Evolutionary conservation across 169 alveolate species (phyloP).

Genomic region (Eimeria praecox): DNA sequence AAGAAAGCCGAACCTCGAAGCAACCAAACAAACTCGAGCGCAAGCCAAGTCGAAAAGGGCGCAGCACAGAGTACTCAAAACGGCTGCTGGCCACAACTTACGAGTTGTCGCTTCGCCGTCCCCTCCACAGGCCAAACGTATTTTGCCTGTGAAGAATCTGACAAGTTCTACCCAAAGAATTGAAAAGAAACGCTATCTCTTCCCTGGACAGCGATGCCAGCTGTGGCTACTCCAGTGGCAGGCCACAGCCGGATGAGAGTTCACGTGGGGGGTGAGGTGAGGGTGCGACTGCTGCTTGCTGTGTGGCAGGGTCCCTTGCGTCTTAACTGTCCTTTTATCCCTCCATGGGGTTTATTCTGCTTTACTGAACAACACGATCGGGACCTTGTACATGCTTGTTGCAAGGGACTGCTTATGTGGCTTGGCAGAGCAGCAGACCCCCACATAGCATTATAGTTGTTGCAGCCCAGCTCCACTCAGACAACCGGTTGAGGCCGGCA

Average conservation of each 20-base stretch:
- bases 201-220: conserved; percentile 70
- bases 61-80: conserved; percentile 65
- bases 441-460: conserved; percentile 24
- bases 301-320: conserved; percentile 72
- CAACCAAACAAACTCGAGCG: conserved; percentile 34
- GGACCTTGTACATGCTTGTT: conserved; percentile 41
- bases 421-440: conserved; percentile 65
- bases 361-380: not conserved
- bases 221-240: conserved; percentile 79
- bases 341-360: not conserved
- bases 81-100: conserved; percentile 67
- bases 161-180: conserved; percentile 65
- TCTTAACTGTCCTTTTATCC: conserved; percentile 49
- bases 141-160: conserved; percentile 73
- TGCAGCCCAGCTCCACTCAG: conserved; percentile 61
- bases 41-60: conserved; percentile 75
- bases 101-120: conserved; percentile 28
- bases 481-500: conserved; percentile 13
- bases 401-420: conserved; percentile 44
- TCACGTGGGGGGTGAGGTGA: conserved; percentile 81
- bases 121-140: conserved; percentile 65
- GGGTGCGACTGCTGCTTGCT: conserved; percentile 78
- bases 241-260: conserved; percentile 74
- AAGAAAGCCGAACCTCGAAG: conserved; percentile 15
- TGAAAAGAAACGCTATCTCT: conserved; percentile 65